Conservation (phyloP, 2,329 filamentous ascomycete genomes). For the Tolypocladium tropicale region DNA sequence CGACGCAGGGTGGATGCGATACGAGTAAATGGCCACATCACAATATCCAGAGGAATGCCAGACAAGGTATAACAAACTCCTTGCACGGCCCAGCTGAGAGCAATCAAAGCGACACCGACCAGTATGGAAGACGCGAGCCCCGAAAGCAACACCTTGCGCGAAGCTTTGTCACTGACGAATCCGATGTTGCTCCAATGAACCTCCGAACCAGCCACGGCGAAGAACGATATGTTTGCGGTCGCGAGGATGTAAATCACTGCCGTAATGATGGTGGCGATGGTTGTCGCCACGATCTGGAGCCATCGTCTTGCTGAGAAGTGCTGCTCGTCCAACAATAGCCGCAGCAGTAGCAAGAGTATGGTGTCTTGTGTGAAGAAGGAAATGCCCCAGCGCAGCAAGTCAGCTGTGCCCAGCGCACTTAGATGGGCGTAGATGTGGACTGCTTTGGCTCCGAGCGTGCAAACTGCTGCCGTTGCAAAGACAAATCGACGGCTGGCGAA, state of each 20-base stretch:
- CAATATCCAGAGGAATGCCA: constrained; percentile 8
- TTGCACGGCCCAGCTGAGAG: constrained; percentile 11
- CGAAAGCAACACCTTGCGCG: constrained; percentile 13
- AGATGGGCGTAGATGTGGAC: constrained; percentile 21
- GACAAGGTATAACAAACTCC: constrained; percentile 10
- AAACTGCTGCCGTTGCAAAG: constrained; percentile 19
- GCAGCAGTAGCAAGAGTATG: constrained; percentile 18
- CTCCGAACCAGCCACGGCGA: constrained; percentile 16
- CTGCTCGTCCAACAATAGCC: constrained; percentile 17
- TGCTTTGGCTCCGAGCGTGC: constrained; percentile 18
- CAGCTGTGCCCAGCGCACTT: constrained; percentile 16
- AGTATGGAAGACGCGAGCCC: constrained; percentile 12
- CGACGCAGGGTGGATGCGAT: constrained; percentile 7
- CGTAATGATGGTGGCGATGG: constrained; percentile 2
- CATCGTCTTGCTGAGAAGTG: constrained; percentile 8
- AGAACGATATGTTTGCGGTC: constrained; percentile 18
- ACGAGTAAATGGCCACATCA: constrained; percentile 8
- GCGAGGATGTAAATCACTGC: constrained; percentile 9
- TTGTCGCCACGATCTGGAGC: constrained; percentile 5
- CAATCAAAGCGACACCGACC: constrained; percentile 3
- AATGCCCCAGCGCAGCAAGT: constrained; percentile 19
- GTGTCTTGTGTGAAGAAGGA: constrained; percentile 26
- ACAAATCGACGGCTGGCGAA: constrained; percentile 19
- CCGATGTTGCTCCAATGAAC: constrained; percentile 18
- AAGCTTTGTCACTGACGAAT: constrained; percentile 13